phyloP scores from a whole-genome alignment of 148 eudicot species.

The Polygonum aviculare region DNA sequence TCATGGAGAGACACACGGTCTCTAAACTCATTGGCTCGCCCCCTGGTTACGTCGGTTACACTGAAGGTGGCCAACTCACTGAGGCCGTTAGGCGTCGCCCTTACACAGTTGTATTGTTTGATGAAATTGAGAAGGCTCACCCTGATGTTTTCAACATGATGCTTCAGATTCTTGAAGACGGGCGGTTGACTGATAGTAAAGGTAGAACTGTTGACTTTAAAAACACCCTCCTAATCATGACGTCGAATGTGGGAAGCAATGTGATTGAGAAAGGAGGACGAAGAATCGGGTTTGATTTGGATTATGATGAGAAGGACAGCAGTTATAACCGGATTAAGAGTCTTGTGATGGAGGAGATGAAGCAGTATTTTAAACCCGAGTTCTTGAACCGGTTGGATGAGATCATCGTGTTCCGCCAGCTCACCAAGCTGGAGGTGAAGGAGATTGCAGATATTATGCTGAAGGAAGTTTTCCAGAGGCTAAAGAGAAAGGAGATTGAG shows the following conservation, averaged over 20 bases:
- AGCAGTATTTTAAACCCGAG: conserved; percentile 26
- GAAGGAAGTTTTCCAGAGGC: conserved; percentile 19
- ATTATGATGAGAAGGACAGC: conserved; percentile 9
- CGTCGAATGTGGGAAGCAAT: conserved; percentile 16
- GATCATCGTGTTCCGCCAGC: conserved; percentile 23
- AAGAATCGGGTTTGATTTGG: conserved; percentile 2
- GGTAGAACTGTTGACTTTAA: conserved; percentile 14
- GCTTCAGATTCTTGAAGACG: conserved; percentile 17
- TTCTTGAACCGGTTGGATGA: conserved; percentile 35
- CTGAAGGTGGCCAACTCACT: conserved; percentile 16
- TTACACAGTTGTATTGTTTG: conserved; percentile 7
- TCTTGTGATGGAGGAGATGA: conserved; percentile 15
- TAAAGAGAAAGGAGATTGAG: conserved; percentile 9
- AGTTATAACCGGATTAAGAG: background rate
- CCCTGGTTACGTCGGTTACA: conserved; percentile 15
- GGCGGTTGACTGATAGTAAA: conserved; percentile 16
- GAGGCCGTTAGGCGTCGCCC: conserved; percentile 14
- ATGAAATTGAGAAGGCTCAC: conserved; percentile 18
- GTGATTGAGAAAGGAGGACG: conserved; percentile 10
- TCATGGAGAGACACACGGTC: conserved; percentile 16
- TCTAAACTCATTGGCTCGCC: conserved; percentile 16
- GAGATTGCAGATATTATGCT: conserved; percentile 20
- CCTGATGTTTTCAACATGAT: conserved; percentile 8
- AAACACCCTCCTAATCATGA: conserved; percentile 14
- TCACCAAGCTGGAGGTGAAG: conserved; percentile 15